These are phyloP conservation scores for Tetrapisispora phaffii DNA, from an alignment of 805 yeast species.

Conservation along the genomic window DNA sequence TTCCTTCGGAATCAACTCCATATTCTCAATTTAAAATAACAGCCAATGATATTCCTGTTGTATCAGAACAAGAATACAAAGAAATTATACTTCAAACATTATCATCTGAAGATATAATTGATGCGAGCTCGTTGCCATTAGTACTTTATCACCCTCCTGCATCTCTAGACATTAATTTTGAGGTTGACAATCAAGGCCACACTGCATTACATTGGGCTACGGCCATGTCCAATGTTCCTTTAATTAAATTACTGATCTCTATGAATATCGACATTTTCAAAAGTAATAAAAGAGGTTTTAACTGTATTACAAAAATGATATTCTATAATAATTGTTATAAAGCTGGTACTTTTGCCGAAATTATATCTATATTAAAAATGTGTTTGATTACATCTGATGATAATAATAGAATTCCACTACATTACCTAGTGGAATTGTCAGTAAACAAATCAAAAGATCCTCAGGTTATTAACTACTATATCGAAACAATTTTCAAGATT, in stretches of 20 bases:
- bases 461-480: slow-evolving; percentile 45
- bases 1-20: slow-evolving; percentile 19
- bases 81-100: slow-evolving; percentile 24
- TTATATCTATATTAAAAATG: slow-evolving; percentile 50
- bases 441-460: slow-evolving; percentile 39
- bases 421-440: slow-evolving; percentile 50
- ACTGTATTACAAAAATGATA: slow-evolving; percentile 57
- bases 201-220: slow-evolving; percentile 82
- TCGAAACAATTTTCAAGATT: slow-evolving; percentile 39
- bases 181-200: slow-evolving; percentile 73
- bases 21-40: slow-evolving; percentile 1
- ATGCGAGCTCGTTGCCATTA: slow-evolving; percentile 24
- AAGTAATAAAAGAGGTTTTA: slow-evolving; percentile 50
- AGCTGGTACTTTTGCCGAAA: slow-evolving; percentile 45
- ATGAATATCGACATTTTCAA: slow-evolving; percentile 53
- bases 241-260: slow-evolving; percentile 45
- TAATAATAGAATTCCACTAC: slow-evolving; percentile 64
- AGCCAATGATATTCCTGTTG: neutral
- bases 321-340: slow-evolving; percentile 68
- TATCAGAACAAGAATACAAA: slow-evolving; percentile 21
- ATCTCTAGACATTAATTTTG: slow-evolving; percentile 53
- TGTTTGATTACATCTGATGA: slow-evolving; percentile 65
- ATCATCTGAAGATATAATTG: slow-evolving; percentile 26
- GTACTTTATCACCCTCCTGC: slow-evolving; percentile 48
- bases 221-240: slow-evolving; percentile 58